These are phyloP conservation scores for Chamaecrista fasciculata DNA, from an alignment of 306 rosid species.

Conservation along the genomic window DNA sequence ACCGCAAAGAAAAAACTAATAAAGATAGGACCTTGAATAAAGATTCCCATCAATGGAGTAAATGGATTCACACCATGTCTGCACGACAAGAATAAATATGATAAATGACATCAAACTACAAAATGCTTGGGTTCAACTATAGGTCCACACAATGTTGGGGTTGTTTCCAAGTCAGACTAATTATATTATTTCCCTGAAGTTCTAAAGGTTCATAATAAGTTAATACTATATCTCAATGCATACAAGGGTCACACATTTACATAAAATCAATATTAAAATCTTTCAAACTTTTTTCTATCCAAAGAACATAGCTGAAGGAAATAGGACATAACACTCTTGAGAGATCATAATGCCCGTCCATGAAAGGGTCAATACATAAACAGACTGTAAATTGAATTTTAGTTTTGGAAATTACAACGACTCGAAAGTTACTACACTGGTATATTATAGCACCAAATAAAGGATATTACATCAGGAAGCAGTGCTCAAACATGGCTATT, in stretches of 20 bases:
- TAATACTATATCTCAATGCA: neutral
- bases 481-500: constrained; percentile 8
- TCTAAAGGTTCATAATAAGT: neutral
- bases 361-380: neutral
- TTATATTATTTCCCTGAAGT: constrained; percentile 5
- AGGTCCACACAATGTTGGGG: constrained; percentile 15
- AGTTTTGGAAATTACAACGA: constrained; percentile 14
- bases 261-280: constrained; percentile 11
- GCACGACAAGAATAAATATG: constrained; percentile 34
- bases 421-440: constrained; percentile 10
- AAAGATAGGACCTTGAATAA: constrained; percentile 76
- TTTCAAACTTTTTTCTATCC: constrained; percentile 2
- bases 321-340: neutral
- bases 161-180: neutral
- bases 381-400: neutral
- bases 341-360: constrained; percentile 12
- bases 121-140: constrained; percentile 7
- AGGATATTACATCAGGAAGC: neutral
- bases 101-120: constrained; percentile 3
- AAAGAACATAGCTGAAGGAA: neutral
- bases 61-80: constrained; percentile 78
- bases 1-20: constrained; percentile 85
- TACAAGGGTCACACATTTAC: constrained; percentile 3
- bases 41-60: constrained; percentile 72
- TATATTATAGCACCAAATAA: constrained; percentile 12